phyloP scores from a whole-genome alignment of 495 filamentous ascomycete species.

The Aspergillus asperescens region DNA sequence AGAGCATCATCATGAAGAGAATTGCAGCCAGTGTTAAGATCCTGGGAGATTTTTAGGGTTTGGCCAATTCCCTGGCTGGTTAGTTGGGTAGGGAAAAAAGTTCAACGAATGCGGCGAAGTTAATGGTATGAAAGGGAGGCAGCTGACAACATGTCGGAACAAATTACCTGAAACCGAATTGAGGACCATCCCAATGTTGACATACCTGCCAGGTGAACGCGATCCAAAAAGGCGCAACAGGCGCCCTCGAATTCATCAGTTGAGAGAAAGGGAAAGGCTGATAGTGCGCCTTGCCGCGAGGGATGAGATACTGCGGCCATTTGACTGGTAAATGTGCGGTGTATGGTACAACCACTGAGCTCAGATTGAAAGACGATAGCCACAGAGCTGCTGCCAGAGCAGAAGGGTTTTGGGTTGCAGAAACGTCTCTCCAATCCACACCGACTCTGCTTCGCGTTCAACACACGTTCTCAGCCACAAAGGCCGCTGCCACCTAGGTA shows the following conservation, averaged over 20 bases:
- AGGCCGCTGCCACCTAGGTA: not conserved
- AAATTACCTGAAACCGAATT: conserved; percentile 30
- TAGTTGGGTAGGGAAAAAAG: conserved; percentile 17
- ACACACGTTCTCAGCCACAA: conserved; percentile 1
- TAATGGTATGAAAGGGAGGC: conserved; percentile 3
- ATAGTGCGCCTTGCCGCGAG: conserved; percentile 13
- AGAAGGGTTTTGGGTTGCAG: conserved; percentile 9
- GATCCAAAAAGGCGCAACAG: conserved; percentile 54
- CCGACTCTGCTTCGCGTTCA: conserved; percentile 8
- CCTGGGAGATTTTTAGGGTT: conserved; percentile 36
- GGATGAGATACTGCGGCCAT: conserved; percentile 18
- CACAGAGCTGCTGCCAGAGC: too few relatives aligned
- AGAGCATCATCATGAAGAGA: conserved; percentile 2
- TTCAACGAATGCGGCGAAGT: conserved; percentile 6
- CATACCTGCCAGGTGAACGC: conserved; percentile 33
- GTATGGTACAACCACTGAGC: conserved; percentile 9
- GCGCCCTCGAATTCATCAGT: conserved; percentile 54
- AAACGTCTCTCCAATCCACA: conserved; percentile 6
- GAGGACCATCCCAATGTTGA: conserved; percentile 23
- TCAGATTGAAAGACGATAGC: conserved; percentile 12
- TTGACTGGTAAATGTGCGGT: conserved; percentile 24
- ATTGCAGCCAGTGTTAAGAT: conserved; percentile 11
- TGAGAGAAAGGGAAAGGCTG: conserved; percentile 50
- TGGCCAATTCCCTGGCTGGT: conserved; percentile 24
- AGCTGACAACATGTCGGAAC: not conserved